Conservation (phyloP, 306 rosid genomes). For the Styphnolobium japonicum region DNA sequence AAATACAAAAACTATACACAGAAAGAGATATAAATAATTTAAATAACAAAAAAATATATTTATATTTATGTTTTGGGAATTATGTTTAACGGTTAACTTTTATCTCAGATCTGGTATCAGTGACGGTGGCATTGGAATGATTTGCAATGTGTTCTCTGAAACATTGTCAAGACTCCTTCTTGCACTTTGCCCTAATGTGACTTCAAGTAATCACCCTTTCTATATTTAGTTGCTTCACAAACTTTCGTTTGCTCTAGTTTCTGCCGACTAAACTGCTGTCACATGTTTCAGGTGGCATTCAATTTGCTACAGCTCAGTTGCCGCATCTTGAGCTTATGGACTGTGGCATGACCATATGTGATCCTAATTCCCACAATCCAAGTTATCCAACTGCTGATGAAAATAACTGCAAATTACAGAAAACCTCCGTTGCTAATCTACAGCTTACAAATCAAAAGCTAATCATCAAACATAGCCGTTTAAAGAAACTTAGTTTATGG, state of each 20-base stretch:
- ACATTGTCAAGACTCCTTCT: conserved; percentile 66
- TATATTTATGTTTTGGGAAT: too few species aligned
- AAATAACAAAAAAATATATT: too few species aligned
- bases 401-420: conserved; percentile 21
- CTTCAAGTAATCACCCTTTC: conserved; percentile 49
- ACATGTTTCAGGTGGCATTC: conserved; percentile 64
- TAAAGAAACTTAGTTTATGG: conserved; percentile 83
- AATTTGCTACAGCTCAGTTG: conserved; percentile 71
- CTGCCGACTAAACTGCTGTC: not conserved
- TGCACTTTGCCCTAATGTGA: conserved; percentile 72
- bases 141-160: conserved; percentile 72
- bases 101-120: conserved; percentile 71
- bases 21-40: too few species aligned
- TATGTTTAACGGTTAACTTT: conserved; percentile 13
- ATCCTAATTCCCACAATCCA: conserved; percentile 40
- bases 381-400: conserved; percentile 35
- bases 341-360: conserved; percentile 79
- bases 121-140: conserved; percentile 80
- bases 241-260: not conserved
- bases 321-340: conserved; percentile 83
- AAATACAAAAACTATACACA: too few species aligned
- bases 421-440: conserved; percentile 32
- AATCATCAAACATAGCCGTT: conserved; percentile 61
- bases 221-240: not conserved
- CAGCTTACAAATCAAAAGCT: conserved; percentile 62